A percentile compares a stretch with the other conserved stretches of the same genome.
Conservation (phyloP, 2,329 filamentous ascomycete species). For the Aurifilum marmelostoma region DNA sequence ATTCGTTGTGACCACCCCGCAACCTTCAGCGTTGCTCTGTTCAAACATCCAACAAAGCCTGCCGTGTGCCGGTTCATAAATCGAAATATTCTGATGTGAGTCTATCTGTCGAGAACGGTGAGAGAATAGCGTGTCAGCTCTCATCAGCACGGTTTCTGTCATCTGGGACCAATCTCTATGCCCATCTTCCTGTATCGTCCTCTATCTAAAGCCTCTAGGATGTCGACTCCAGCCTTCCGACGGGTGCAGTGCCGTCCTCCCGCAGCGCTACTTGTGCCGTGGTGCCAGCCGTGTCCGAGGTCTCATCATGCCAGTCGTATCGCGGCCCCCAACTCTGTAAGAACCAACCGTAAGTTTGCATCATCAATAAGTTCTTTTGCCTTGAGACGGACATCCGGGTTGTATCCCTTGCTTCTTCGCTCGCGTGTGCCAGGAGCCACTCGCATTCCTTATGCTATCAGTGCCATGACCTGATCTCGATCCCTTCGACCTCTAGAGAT, state of each 20-base stretch:
- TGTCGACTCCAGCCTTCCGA: slow-evolving; percentile 1
- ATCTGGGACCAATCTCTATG: neutral
- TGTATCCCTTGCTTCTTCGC: neutral
- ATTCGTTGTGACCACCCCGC: neutral
- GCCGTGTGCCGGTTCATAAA: neutral
- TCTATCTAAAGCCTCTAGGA: neutral
- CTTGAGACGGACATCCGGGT: no score
- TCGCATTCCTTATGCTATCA: neutral
- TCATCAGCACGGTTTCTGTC: neutral
- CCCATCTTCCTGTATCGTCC: neutral
- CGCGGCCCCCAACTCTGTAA: neutral
- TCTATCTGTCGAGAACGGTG: neutral
- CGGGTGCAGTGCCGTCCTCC: slow-evolving; percentile 25
- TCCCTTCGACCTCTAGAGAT: neutral
- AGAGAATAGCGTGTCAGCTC: neutral
- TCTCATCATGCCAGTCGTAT: neutral
- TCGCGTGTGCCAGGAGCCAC: neutral
- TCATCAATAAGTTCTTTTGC: neutral
- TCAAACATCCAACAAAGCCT: neutral
- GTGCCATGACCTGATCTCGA: neutral
- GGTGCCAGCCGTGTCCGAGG: neutral
- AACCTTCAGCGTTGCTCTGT: neutral
- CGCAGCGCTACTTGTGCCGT: neutral
- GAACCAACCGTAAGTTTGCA: neutral
- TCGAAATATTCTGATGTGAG: neutral